These are phyloP conservation scores for Diversispora epigaea DNA, from an alignment of 192 early-diverging fungal species.

Conservation along the genomic window DNA sequence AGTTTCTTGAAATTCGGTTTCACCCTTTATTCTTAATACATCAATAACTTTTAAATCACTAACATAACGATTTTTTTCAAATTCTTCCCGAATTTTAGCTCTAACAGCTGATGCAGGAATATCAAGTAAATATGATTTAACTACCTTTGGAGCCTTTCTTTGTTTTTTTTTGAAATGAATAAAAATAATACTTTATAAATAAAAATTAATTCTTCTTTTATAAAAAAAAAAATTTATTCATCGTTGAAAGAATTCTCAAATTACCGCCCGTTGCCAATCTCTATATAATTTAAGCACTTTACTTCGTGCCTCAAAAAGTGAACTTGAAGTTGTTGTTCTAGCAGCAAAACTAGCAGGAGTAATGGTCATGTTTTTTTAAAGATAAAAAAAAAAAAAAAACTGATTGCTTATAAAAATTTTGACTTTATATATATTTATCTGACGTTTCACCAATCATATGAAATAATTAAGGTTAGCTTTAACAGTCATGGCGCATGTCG, in stretches of 20 bases:
- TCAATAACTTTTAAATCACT: constrained; percentile 75
- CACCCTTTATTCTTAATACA: constrained; percentile 84
- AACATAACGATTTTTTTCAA: constrained; percentile 82
- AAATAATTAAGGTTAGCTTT: too few species aligned
- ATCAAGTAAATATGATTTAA: constrained; percentile 71
- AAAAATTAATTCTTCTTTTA: neutral
- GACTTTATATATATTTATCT: too few species aligned
- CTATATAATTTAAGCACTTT: constrained; percentile 70
- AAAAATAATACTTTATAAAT: neutral
- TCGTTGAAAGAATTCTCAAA: neutral
- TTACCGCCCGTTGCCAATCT: constrained; percentile 66
- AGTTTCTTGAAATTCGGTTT: constrained; percentile 84
- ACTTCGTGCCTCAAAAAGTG: constrained; percentile 60
- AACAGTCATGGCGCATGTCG: too few species aligned
- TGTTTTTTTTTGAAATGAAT: neutral
- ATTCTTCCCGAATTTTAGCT: constrained; percentile 84
- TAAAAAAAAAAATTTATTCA: neutral
- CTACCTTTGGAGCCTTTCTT: constrained; percentile 65
- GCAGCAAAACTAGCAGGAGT: constrained; percentile 48
- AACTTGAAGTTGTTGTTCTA: constrained; percentile 56
- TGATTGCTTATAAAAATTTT: neutral
- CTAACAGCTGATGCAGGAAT: constrained; percentile 70
- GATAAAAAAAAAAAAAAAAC: neutral
- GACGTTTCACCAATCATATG: too few species aligned
- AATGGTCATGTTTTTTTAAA: neutral